Conservation (phyloP, 2,329 filamentous ascomycete genomes). For the Stagonosporopsis vannaccii region DNA sequence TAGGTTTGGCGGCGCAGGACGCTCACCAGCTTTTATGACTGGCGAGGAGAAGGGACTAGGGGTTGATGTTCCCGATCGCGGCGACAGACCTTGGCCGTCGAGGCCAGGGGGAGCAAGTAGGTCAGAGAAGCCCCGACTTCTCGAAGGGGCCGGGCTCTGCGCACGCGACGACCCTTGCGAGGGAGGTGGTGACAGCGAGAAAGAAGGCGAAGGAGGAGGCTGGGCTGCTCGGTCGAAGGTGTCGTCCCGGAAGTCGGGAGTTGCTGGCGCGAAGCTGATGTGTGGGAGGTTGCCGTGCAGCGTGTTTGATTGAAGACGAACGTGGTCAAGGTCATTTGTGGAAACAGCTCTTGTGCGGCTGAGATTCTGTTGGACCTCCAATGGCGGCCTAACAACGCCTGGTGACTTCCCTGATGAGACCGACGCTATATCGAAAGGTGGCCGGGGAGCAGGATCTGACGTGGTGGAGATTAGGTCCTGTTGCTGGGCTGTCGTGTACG, state of each 20-base stretch:
- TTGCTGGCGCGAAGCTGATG: conserved; percentile 46
- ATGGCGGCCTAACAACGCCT: conserved; percentile 32
- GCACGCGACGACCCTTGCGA: conserved; percentile 40
- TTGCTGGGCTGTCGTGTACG: conserved; percentile 55
- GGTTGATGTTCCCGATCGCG: conserved; percentile 28
- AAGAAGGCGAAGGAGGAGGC: conserved; percentile 46
- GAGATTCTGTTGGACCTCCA: conserved; percentile 40
- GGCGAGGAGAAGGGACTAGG: conserved; percentile 41
- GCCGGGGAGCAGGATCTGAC: conserved; percentile 56
- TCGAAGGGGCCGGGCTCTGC: conserved; percentile 37
- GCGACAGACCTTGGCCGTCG: conserved; percentile 24
- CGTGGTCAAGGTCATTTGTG: conserved; percentile 62
- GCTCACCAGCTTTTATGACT: conserved; percentile 28
- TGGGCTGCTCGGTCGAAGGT: conserved; percentile 16
- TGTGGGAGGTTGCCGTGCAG: conserved; percentile 38
- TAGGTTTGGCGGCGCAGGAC: conserved; percentile 45
- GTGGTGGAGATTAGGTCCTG: conserved; percentile 57
- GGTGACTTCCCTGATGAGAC: conserved; percentile 29
- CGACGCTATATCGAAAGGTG: conserved; percentile 44
- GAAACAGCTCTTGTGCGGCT: conserved; percentile 63
- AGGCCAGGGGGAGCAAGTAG: conserved; percentile 52
- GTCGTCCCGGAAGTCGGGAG: conserved; percentile 36
- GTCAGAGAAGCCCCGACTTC: conserved; percentile 30
- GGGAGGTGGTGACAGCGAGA: conserved; percentile 53
- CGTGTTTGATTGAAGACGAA: conserved; percentile 54